Evolutionary conservation across 768 basidiomycete species (phyloP), one percentile per base, ranked within the genome.

Genomic region (Boletus coccyginus): DNA sequence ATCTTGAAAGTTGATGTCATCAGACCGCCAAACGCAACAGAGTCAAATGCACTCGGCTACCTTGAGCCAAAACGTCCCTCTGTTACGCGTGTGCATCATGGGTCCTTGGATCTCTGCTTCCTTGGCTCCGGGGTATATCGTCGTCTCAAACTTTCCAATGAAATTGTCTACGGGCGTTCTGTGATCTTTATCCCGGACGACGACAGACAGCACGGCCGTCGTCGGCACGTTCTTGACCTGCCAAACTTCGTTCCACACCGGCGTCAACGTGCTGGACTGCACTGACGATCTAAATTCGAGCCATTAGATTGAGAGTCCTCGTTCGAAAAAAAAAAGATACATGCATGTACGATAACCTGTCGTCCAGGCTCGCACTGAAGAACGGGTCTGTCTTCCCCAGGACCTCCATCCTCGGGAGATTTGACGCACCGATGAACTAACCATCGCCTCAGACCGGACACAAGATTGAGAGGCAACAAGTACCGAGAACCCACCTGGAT

Each of bases 181-280:
- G 39, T 81, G 78, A 62, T 90, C 86, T 63, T 90, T 89, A 67
- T 89, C 87, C 54, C 83, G 69, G n/a, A 92, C 74, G 42, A 80
- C 72, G n/a, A 90, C 81, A 6, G 73, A 67, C 9, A 92, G 70
- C 27, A 73, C 75, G 9, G 88, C 88, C n/a, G 74, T 78, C 6
- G 66, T 68, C 0, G 90, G 89, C 14, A 91, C 88, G 63, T 88
- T 90, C 71, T 84, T 87, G 58, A 91, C 71, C 35, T 74, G 72
- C 90, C 90, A 91, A 10, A 75, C 58, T 65, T 90, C 89, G 62
- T 92, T 86, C 89, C 89, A 91, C 19, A 88, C 84, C 0, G 90
- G 90, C 0, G 73, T 61, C 19, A 84, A 68, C 8, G 83, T 84
- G 45, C 81, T 74, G 13, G 70, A 52, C 61, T 86, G 77, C 11